These are phyloP conservation scores for Carex myosuroides DNA, from an alignment of 176 grass and related monocot species.

Conservation along the genomic window DNA sequence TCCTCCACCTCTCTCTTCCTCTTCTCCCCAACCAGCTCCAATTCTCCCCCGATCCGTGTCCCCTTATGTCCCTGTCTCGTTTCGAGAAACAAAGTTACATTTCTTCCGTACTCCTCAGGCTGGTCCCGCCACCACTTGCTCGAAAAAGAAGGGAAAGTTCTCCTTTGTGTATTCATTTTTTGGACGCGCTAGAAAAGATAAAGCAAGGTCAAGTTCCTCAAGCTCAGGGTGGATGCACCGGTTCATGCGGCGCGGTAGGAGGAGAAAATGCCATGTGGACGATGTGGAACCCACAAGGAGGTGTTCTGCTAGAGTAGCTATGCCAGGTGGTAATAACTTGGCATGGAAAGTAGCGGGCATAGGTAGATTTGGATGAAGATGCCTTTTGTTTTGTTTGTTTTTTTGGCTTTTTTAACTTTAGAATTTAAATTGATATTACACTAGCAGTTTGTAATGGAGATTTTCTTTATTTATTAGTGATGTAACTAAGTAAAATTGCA, in stretches of 20 bases:
- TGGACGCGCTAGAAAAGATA: neutral
- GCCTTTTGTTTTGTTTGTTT: neutral
- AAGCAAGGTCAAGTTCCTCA: neutral
- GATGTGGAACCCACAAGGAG: neutral
- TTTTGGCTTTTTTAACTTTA: neutral
- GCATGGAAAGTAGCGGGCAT: slow-evolving; percentile 52
- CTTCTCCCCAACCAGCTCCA: neutral
- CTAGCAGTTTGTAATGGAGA: neutral
- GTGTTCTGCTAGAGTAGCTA: slow-evolving; percentile 26
- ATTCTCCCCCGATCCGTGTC: slow-evolving; percentile 31
- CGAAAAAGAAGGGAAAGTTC: neutral
- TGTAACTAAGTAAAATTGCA: neutral
- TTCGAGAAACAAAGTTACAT: slow-evolving; percentile 31
- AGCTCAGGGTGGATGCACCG: slow-evolving; percentile 4
- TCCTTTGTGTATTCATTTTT: neutral
- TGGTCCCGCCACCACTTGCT: slow-evolving; percentile 13
- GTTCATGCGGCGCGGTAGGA: neutral
- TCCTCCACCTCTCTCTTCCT: neutral
- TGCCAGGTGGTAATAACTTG: slow-evolving; percentile 37
- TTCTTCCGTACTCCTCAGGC: slow-evolving; percentile 68
- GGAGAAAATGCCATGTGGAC: neutral
- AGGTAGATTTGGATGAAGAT: slow-evolving; percentile 45
- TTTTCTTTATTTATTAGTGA: neutral
- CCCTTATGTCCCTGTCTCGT: slow-evolving; percentile 22
- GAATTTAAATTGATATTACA: neutral